Base-by-base conservation (phyloP, 192 early-diverging fungal species). In the Coemansia erecta region DNA sequence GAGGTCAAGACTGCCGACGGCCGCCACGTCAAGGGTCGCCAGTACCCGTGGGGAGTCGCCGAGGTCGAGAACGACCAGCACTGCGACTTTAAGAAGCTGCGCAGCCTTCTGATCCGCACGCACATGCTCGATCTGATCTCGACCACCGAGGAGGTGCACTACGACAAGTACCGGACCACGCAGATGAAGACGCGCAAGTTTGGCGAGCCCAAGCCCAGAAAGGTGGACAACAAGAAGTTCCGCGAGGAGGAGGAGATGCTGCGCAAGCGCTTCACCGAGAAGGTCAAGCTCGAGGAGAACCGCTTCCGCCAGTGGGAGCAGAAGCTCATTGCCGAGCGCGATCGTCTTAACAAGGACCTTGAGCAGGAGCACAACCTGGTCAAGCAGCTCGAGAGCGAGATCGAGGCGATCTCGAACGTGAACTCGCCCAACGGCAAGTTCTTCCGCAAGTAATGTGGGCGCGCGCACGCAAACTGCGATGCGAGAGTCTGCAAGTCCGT, bases 271-370 rank as follows among this genome's bases (percentile, higher is more conserved):
- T 99, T 99, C 76, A 97, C 95, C 17, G 96, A 99, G 72, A 95
- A 98, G 72, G 97, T 98, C 53, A 88, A 94, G 56, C 72, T 89
- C 61, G 95, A 99, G 77, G 97, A 99, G 82, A 93, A 90, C 81
- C 78, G 95, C 54, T 99, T 99, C 87, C 87, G 95, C 63, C 89
- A 95, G 67, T 99, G 97, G 97, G 97, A 98, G 78, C 93, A 98
- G 73, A 85, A 74, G 61, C 74, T 85, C 19, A 96, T 99, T 82
- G 88, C 89, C 63, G 98, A 99, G 75, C 89, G 97, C 55, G 97
- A 99, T 72, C 92, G 95, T 59, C 83, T 99, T 43, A 98, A 99
- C 85, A 94, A 97, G 73, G 98, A 99, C 57, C 85, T 99, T 53
- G 98, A 99, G 80, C 81, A 89, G 52, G 89, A 95, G 72, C 98